phyloP scores from a whole-genome alignment of 805 yeast species.

The Suhomyces tanzawaensis region DNA sequence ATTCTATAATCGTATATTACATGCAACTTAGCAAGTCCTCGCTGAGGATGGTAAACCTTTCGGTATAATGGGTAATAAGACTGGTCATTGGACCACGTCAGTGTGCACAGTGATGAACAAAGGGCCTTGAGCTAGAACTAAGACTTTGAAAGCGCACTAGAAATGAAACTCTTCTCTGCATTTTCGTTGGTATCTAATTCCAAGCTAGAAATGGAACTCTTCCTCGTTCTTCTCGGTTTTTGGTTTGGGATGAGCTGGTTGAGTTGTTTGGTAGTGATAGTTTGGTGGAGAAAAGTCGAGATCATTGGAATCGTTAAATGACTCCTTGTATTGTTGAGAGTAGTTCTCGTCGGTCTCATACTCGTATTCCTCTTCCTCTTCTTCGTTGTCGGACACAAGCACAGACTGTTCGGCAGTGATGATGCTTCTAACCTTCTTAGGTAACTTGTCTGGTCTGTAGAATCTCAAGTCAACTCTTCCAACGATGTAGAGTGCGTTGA shows the following conservation, averaged over 20 bases:
- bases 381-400: conserved; percentile 7
- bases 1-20: neutral
- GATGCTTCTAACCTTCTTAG: conserved; percentile 36
- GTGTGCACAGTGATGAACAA: neutral
- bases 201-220: conserved; percentile 8
- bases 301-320: neutral
- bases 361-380: conserved; percentile 3
- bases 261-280: neutral
- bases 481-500: conserved; percentile 54
- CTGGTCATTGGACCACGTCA: conserved; percentile 1
- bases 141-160: neutral
- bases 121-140: too few relatives aligned
- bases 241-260: neutral
- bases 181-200: neutral
- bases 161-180: conserved; percentile 1
- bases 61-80: too few relatives aligned
- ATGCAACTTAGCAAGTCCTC: too few relatives aligned
- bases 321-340: conserved; percentile 1
- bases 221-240: neutral
- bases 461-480: conserved; percentile 74
- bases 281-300: conserved; percentile 3
- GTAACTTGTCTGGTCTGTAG: conserved; percentile 68
- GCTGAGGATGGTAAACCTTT: neutral
- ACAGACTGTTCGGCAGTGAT: conserved; percentile 42
- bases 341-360: neutral